These are phyloP conservation scores for Carex scoparia DNA, from an alignment of 176 grass and related monocot genomes.

Conservation along the genomic window DNA sequence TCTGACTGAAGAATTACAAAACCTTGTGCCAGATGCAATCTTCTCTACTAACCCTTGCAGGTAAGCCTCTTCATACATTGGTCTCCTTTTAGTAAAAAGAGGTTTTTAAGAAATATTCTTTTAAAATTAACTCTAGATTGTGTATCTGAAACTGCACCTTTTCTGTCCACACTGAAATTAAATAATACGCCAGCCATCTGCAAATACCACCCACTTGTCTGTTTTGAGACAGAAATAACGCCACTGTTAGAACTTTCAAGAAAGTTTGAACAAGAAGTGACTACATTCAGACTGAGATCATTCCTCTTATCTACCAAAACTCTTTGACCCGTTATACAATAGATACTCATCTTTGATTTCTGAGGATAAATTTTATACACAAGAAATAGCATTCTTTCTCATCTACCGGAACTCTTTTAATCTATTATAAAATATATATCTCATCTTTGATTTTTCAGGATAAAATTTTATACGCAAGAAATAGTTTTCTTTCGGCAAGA, in stretches of 20 bases:
- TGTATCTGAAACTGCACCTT: no score
- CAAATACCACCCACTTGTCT: no score
- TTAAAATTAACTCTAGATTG: no score
- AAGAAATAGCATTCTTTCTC: neutral
- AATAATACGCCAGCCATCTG: no score
- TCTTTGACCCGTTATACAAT: slow-evolving; percentile 17
- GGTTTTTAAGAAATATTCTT: neutral
- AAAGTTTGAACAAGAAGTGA: no score
- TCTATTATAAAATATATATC: slow-evolving; percentile 19
- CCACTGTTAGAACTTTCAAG: no score
- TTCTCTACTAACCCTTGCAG: slow-evolving; percentile 96
- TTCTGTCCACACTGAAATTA: no score
- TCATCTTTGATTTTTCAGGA: slow-evolving; percentile 33
- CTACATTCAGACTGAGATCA: neutral
- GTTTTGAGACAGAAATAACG: no score
- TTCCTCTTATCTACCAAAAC: slow-evolving; percentile 17
- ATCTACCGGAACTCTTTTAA: slow-evolving; percentile 19
- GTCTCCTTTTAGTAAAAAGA: neutral
- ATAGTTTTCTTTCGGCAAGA: slow-evolving; percentile 95
- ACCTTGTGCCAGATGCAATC: slow-evolving; percentile 82
- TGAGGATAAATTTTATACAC: neutral
- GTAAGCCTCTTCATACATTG: slow-evolving; percentile 38
- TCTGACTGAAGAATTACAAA: slow-evolving; percentile 84
- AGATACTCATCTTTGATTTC: neutral
- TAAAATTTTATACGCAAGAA: slow-evolving; percentile 98